Conservation (phyloP, 371 early-diverging fungal genomes). For the Mucor circinelloides region DNA sequence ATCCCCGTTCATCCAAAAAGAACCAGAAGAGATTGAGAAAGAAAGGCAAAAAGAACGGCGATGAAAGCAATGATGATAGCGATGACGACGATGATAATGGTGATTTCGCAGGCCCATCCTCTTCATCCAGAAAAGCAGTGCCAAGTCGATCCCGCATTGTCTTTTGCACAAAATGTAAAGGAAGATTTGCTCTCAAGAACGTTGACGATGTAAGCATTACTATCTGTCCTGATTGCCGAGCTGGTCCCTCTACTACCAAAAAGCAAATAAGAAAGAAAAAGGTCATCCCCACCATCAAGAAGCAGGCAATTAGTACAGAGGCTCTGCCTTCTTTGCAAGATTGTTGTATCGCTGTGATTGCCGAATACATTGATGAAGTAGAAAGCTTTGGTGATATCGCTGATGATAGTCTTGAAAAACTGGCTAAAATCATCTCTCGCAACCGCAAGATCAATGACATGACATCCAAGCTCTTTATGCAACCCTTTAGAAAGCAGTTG, state of each 20-base stretch:
- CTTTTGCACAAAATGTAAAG: slow-evolving; percentile 67
- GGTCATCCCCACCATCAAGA: slow-evolving; percentile 27
- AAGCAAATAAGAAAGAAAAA: slow-evolving; percentile 25
- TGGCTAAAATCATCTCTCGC: slow-evolving; percentile 80
- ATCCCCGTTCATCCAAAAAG: background rate
- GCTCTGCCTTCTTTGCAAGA: slow-evolving; percentile 55
- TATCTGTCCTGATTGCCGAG: slow-evolving; percentile 57
- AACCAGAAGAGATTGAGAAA: slow-evolving; percentile 23
- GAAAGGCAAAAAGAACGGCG: slow-evolving; percentile 22
- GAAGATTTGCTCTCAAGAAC: slow-evolving; percentile 51
- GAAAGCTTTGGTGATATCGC: slow-evolving; percentile 84
- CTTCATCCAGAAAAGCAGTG: slow-evolving; percentile 28
- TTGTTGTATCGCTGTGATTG: slow-evolving; percentile 74
- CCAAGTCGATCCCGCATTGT: slow-evolving; percentile 46
- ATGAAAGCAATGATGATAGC: background rate
- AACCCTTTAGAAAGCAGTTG: slow-evolving; percentile 56
- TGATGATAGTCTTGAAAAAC: slow-evolving; percentile 64
- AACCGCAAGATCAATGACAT: slow-evolving; percentile 69
- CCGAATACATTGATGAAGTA: slow-evolving; percentile 74
- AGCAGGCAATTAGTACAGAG: slow-evolving; percentile 21
- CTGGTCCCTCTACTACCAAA: slow-evolving; percentile 25
- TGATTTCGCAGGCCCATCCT: slow-evolving; percentile 29
- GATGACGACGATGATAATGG: slow-evolving; percentile 46
- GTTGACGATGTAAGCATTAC: slow-evolving; percentile 23
- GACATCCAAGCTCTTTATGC: slow-evolving; percentile 75